A percentile compares a stretch with the other conserved stretches of the same genome.
phyloP scores from a whole-genome alignment of 225 moss, liverwort and hornwort genomes.

The Asterella californica region DNA sequence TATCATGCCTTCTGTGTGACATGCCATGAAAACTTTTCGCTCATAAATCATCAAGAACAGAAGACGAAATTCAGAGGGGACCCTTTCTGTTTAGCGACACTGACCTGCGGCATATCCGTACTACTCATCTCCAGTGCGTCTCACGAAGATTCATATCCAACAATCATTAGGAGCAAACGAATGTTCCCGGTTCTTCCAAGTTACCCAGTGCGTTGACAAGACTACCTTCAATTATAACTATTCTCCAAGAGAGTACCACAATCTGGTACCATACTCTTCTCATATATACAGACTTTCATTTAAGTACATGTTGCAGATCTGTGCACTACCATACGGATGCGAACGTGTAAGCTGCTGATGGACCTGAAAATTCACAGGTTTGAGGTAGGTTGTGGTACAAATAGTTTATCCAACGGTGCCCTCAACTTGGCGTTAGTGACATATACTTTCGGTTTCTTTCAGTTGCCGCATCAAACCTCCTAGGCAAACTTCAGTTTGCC shows the following conservation, averaged over 20 bases:
- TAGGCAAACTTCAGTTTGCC: conserved; percentile 13
- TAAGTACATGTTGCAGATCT: conserved; percentile 14
- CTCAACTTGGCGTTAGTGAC: background rate
- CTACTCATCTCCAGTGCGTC: too few species aligned
- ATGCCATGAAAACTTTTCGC: too few species aligned
- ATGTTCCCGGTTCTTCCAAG: background rate
- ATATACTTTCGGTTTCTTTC: background rate
- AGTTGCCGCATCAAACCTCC: background rate
- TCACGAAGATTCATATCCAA: too few species aligned
- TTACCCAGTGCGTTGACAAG: background rate
- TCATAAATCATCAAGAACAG: too few species aligned
- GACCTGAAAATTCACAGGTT: background rate
- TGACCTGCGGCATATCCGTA: too few species aligned
- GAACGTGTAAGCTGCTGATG: background rate
- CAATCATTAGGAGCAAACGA: too few species aligned
- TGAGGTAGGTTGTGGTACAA: background rate
- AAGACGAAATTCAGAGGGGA: too few species aligned
- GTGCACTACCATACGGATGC: background rate
- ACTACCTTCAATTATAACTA: background rate
- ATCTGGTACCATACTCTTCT: conserved; percentile 11
- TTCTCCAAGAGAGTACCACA: conserved; percentile 12
- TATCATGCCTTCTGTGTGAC: too few species aligned
- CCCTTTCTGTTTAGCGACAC: too few species aligned
- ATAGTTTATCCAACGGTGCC: background rate
- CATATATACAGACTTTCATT: conserved; percentile 15